Base-by-base conservation (phyloP, 805 yeast species). In the Alloascoidea hylecoeti region DNA sequence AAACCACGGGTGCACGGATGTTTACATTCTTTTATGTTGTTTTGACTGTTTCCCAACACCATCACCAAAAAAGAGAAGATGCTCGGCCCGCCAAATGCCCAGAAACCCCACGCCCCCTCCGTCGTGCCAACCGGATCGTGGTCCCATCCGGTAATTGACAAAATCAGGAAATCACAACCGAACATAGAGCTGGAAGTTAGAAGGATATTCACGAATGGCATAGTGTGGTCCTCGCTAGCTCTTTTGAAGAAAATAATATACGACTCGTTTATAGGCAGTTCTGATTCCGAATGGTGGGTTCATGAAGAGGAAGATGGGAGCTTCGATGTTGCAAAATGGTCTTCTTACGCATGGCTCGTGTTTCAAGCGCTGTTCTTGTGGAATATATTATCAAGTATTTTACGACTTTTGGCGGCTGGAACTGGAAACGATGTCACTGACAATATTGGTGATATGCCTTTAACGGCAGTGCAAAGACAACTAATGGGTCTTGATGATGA, bases 101-200 rank as follows among this genome's bases (percentile, higher is more conserved):
- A 37, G 34, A 39, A 42, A 5, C 35, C 44, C 9, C 28, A 35
- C 28, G 39, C 43, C 14, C 15, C 37, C n/a, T 37, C 17, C 16
- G 36, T 33, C 6, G 36, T 42, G n/a, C 51, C 50, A 12, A 47
- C 49, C 4, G 52, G 52, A 3, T 13, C 42, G 4, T 48, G 52
- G 52, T 39, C 42, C 17, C 52, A 48, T 34, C 52, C 52, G 2
- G 38, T 41, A 18, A 15, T 46, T 23, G 32, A 40, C 4, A 48
- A 49, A 35, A 46, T 61, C 17, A 55, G 58, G 17, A 42, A 49
- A 6, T 49, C 66, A 38, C 51, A 62, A 13, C 55, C 62, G 4
- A 65, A 63, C 41, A 66, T 63, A 43, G 70, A 66, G 44, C 47
- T 55, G 5, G 62, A 60, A 38, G 46, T 61, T 3, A 54, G 51